Evolutionary conservation across 2,329 filamentous ascomycete genomes (phyloP).

Genomic region (Gremmenia infestans): DNA sequence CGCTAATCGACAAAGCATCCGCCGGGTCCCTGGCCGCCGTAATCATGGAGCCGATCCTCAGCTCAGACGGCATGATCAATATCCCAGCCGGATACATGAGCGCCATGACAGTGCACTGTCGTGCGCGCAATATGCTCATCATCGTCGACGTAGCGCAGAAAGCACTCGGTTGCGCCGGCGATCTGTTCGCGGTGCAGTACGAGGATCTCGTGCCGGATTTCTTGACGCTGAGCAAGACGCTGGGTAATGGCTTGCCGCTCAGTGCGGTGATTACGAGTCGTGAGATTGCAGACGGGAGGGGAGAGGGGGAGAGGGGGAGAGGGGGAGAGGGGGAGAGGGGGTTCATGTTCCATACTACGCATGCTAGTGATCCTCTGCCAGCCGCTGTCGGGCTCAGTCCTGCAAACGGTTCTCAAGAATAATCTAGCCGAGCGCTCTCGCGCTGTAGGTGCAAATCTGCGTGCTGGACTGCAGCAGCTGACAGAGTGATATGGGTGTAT

Average conservation of each 20-base stretch:
- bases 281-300: constrained; percentile 45
- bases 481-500: constrained; percentile 53
- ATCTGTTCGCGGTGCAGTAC: constrained; percentile 55
- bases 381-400: constrained; percentile 56
- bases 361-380: constrained; percentile 55
- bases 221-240: constrained; percentile 54
- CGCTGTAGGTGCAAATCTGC: constrained; percentile 9
- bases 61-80: constrained; percentile 51
- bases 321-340: too few species aligned
- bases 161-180: constrained; percentile 49
- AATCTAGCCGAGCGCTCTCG: constrained; percentile 44
- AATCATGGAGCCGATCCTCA: constrained; percentile 56
- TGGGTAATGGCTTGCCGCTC: constrained; percentile 56
- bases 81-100: constrained; percentile 55
- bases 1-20: constrained; percentile 50
- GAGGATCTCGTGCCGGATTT: constrained; percentile 39
- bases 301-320: too few species aligned
- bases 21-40: constrained; percentile 53
- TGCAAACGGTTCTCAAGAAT: constrained; percentile 56
- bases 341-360: constrained; percentile 56
- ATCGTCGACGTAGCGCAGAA: constrained; percentile 59
- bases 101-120: constrained; percentile 49
- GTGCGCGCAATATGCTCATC: constrained; percentile 49
- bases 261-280: constrained; percentile 52
- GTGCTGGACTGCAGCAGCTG: constrained; percentile 37